These are phyloP conservation scores for Agaricus subrufescens DNA, from an alignment of 768 basidiomycete genomes.

Conservation along the genomic window DNA sequence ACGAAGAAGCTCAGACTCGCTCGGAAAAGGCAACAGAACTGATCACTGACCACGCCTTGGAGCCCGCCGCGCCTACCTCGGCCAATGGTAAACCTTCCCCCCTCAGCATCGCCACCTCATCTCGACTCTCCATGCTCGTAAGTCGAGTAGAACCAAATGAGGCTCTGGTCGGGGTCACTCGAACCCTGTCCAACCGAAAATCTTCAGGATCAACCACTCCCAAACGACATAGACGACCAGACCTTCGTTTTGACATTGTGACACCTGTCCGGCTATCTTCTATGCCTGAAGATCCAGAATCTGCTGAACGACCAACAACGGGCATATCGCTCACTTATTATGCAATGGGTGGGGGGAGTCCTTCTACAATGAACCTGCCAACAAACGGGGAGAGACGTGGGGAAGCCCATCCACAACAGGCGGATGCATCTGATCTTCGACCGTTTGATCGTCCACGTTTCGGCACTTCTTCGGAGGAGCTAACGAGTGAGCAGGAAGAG, in stretches of 20 bases:
- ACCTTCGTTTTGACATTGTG: conserved; percentile 8
- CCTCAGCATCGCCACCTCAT: not conserved
- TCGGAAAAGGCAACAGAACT: not conserved
- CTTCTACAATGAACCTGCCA: conserved; percentile 3
- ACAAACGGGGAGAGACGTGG: conserved; percentile 15
- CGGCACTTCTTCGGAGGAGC: conserved; percentile 41
- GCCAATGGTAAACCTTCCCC: not conserved
- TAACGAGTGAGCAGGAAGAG: conserved; percentile 58
- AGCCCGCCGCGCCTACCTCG: not conserved
- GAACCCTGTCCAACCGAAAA: conserved; percentile 1
- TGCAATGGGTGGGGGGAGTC: conserved; percentile 14
- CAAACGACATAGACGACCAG: conserved; percentile 2
- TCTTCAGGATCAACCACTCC: not conserved
- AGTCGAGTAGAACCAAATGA: conserved; percentile 2
- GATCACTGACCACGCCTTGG: not conserved
- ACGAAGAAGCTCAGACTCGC: not conserved
- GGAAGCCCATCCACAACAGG: conserved; percentile 21
- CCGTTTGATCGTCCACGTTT: conserved; percentile 18
- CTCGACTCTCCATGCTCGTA: conserved; percentile 5
- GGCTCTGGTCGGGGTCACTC: not conserved
- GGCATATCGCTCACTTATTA: conserved; percentile 23
- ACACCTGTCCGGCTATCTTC: not conserved
- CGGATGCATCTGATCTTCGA: conserved; percentile 9
- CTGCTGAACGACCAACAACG: conserved; percentile 11
- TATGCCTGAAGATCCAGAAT: not conserved